These are phyloP conservation scores for Aegilops tauschii DNA, from an alignment of 176 grass and related monocot genomes.

Conservation along the genomic window DNA sequence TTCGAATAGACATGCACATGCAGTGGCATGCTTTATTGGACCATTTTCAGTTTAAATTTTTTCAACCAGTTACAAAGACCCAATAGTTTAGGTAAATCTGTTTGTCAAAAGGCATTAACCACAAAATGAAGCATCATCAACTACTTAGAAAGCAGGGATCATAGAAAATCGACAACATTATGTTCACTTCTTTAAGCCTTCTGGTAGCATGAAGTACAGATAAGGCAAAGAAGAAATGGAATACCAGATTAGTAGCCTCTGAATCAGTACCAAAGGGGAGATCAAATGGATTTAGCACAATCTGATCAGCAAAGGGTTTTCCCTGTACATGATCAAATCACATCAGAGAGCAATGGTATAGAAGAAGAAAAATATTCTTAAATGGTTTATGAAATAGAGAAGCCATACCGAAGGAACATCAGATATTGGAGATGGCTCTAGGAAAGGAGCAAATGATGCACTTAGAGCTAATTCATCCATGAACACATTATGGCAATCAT, in stretches of 20 bases:
- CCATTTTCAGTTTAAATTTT: not conserved
- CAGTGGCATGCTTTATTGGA: not conserved
- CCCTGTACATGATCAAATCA: slow-evolving; percentile 37
- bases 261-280: slow-evolving; percentile 52
- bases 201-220: not conserved
- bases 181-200: not conserved
- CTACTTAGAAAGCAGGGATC: not conserved
- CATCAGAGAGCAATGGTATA: not conserved
- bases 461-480: slow-evolving; percentile 35
- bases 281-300: slow-evolving; percentile 75
- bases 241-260: slow-evolving; percentile 56
- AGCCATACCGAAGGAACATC: slow-evolving; percentile 28
- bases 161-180: not conserved
- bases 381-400: slow-evolving; percentile 13
- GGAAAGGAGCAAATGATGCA: slow-evolving; percentile 20
- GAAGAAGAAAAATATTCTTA: not conserved
- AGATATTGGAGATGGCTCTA: slow-evolving; percentile 43
- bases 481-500: slow-evolving; percentile 31
- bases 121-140: not conserved
- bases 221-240: slow-evolving; percentile 5
- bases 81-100: not conserved
- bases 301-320: slow-evolving; percentile 25
- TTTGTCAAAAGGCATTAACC: not conserved
- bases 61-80: not conserved
- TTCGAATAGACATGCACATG: not conserved